A percentile compares a stretch with the other conserved stretches of the same genome.
Evolutionary conservation across 2,329 filamentous ascomycete species (phyloP).

Genomic region (Colletotrichum sp.): DNA sequence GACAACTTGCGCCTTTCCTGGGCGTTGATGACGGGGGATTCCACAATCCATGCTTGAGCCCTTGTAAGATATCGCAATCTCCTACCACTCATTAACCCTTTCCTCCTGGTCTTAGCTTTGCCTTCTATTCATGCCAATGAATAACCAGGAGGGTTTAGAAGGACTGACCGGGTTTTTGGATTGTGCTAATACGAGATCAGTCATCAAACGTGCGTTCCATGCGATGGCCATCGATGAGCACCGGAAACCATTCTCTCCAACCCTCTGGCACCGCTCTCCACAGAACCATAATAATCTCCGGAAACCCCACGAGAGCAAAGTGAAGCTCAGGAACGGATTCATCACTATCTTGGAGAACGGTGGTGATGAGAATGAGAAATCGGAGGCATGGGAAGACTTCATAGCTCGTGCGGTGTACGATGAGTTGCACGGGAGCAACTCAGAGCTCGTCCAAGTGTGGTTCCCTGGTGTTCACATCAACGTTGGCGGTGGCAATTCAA

Average conservation of each 20-base stretch:
- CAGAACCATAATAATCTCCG: not conserved
- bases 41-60: not conserved
- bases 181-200: no score
- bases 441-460: slow-evolving; percentile 5
- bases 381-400: not conserved
- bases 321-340: not conserved
- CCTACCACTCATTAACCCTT: no score
- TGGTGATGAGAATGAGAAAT: not conserved
- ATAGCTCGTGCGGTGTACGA: not conserved
- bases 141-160: no score
- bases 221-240: slow-evolving; percentile 4
- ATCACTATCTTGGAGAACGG: no score
- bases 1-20: not conserved
- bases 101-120: no score
- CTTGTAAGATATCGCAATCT: not conserved
- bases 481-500: slow-evolving; percentile 1
- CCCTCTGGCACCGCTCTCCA: not conserved
- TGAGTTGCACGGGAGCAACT: not conserved
- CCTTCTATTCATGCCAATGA: no score
- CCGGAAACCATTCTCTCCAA: not conserved
- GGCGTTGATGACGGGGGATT: not conserved
- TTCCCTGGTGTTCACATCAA: slow-evolving; percentile 11
- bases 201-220: not conserved
- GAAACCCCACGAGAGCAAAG: not conserved
- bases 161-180: no score